These are phyloP conservation scores for Chrysanthemum makinoi DNA, from an alignment of 129 eudicot genomes.

Conservation along the genomic window DNA sequence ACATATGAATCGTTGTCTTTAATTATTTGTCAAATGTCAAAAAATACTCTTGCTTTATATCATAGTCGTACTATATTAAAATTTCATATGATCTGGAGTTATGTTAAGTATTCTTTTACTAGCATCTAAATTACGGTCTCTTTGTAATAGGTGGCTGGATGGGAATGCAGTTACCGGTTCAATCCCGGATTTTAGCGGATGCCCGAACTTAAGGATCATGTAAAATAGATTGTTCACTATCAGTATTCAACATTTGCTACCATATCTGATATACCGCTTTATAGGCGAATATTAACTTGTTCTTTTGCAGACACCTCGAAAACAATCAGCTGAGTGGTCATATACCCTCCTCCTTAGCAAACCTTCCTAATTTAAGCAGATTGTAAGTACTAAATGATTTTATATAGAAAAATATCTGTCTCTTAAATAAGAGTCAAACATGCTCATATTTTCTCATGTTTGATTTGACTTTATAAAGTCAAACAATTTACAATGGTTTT, in stretches of 20 bases:
- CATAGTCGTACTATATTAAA: neutral
- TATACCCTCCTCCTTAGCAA: conserved; percentile 62
- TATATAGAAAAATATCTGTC: neutral
- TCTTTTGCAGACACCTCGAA: conserved; percentile 69
- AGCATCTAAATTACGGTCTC: neutral
- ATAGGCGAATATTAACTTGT: conserved; percentile 13
- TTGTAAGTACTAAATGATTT: conserved; percentile 54
- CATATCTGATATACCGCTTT: neutral
- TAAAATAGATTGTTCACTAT: conserved; percentile 20
- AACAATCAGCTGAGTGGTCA: conserved; percentile 76
- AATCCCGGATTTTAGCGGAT: conserved; percentile 86
- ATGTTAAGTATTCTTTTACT: neutral
- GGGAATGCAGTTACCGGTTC: conserved; percentile 76
- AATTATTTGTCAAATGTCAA: neutral
- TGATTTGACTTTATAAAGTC: neutral
- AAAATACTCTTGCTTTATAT: neutral
- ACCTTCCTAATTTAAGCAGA: conserved; percentile 66
- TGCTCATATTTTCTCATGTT: neutral
- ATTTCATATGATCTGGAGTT: neutral
- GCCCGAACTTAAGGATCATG: conserved; percentile 75
- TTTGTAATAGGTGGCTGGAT: conserved; percentile 73
- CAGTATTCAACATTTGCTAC: neutral
- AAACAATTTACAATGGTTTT: neutral
- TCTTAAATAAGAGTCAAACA: neutral
- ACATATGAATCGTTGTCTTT: neutral